Evolutionary conservation across 2,329 filamentous ascomycete species (phyloP), one percentile per base, ranked within the genome.

Genomic region (Xylariaceae sp.): DNA sequence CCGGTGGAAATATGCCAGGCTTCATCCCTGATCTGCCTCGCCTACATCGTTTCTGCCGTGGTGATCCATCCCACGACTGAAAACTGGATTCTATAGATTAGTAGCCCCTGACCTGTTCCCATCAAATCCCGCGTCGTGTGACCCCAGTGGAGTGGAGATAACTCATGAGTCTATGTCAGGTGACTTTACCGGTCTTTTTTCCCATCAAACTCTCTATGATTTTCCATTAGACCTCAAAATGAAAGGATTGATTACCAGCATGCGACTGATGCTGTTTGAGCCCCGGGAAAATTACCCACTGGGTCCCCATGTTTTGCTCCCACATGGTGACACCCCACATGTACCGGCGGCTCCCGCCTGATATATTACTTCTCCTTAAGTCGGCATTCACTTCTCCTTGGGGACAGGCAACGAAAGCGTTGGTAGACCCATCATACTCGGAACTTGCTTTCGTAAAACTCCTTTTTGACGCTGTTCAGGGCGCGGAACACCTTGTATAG

Each of bases 401-500:
- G 63, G 57, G 59, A 61, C 59, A 47, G 70, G 69, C 17, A 70
- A 66, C 42, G 66, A 61, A 18, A 70, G 67, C 34, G 63, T 66
- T 30, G 68, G 60, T 23, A 70, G 55, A 4, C 66, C 67, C 66
- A 73, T 67, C 71, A 73, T 72, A 57, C 70, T 72, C n/a, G 71
- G 71, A 23, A 85, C 82, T 67, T 85, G 82, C 69, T 85, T 85
- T 64, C 82, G 73, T 56, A 81, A 68, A 53, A 85, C 73, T 34
- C 80, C 79, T 45, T 77, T 76, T 6, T 75, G 75, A 37, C 79
- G 77, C 58, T 79, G 78, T 60, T 83, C 81, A 15, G 81, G 79
- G 39, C 83, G 77, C 23, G 92, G 92, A n/a, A 92, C 86, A 42
- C 92, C 92, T 72, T 96, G 91, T 45, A 96, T 93, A 63, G 90